Evolutionary conservation across 202 grass and related monocot species (phyloP).

Genomic region (Zoysia matrella): DNA sequence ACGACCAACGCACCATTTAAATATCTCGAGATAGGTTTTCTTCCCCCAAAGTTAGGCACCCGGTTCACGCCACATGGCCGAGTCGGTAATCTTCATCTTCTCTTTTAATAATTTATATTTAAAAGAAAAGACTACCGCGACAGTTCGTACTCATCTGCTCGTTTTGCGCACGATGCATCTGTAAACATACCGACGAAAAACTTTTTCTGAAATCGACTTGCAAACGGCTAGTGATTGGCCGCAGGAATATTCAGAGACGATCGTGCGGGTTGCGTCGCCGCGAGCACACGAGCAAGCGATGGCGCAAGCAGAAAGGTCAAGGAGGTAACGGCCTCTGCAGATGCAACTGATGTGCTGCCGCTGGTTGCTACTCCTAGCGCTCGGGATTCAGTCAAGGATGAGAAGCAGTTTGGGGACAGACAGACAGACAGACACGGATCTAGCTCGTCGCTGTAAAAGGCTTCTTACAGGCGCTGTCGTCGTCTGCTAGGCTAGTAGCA

Average conservation of each 20-base stretch:
- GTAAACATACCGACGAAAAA: not conserved
- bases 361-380: no score
- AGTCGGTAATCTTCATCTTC: not conserved
- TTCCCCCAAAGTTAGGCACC: slow-evolving; percentile 34
- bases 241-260: not conserved
- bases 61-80: slow-evolving; percentile 32
- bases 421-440: no score
- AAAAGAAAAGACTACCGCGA: not conserved
- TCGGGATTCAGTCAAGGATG: no score
- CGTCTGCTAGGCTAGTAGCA: not conserved
- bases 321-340: no score
- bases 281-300: no score
- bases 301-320: no score
- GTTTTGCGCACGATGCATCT: slow-evolving; percentile 10
- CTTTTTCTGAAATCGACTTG: not conserved
- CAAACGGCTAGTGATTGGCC: not conserved
- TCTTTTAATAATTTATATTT: not conserved
- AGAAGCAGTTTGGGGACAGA: no score
- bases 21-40: slow-evolving; percentile 28
- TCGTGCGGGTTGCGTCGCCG: not conserved
- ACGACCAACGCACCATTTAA: slow-evolving; percentile 22
- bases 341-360: no score
- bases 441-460: no score
- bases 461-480: not conserved
- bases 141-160: slow-evolving; percentile 5